Conservation (phyloP, 2,329 filamentous ascomycete genomes). For the Alternaria ventricosa region DNA sequence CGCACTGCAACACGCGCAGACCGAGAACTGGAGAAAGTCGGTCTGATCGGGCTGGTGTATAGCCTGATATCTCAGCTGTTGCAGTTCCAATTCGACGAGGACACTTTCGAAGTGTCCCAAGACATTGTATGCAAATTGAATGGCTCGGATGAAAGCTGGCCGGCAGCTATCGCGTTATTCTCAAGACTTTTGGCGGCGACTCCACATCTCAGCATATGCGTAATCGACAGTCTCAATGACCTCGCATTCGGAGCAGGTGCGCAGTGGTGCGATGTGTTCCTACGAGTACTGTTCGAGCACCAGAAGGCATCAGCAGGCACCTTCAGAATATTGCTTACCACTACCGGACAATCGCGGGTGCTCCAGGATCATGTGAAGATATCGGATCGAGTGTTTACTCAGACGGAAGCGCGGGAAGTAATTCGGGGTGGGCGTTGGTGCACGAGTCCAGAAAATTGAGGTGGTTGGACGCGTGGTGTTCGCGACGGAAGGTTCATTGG, state of each 20-base stretch:
- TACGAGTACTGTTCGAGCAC: neutral
- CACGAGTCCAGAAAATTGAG: neutral
- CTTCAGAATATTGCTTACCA: conserved; percentile 9
- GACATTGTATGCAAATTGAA: too few species aligned
- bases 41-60: too few species aligned
- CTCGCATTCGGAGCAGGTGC: neutral
- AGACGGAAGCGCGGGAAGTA: neutral
- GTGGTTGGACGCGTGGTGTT: neutral
- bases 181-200: neutral
- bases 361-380: conserved; percentile 4
- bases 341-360: conserved; percentile 3
- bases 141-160: neutral
- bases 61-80: too few species aligned
- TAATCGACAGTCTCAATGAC: neutral
- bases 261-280: neutral
- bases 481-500: neutral
- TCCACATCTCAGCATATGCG: neutral
- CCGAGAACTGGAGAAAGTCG: too few species aligned
- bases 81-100: too few species aligned
- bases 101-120: too few species aligned
- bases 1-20: fast-evolving
- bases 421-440: neutral
- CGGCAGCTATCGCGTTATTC: neutral
- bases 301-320: neutral
- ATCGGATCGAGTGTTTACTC: neutral